phyloP scores from a whole-genome alignment of 2,329 filamentous ascomycete species.

The Thermothelomyces thermophilus region DNA sequence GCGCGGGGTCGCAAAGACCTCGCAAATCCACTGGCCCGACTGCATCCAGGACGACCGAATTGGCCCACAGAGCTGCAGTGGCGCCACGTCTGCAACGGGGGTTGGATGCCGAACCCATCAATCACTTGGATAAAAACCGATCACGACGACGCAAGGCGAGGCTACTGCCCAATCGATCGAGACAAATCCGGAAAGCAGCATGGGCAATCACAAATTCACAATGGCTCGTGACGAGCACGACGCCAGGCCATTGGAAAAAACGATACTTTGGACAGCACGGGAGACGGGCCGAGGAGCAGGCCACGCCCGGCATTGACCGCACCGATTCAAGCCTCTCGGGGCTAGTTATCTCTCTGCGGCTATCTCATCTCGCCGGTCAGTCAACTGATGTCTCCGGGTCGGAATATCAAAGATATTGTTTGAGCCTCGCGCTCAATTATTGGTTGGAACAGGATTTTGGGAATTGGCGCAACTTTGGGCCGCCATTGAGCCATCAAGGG shows the following conservation, averaged over 20 bases:
- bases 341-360: background rate
- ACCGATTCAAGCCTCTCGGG: background rate
- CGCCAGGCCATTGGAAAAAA: background rate
- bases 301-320: background rate
- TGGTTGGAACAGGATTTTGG: conserved; percentile 11
- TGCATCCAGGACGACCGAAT: conserved; percentile 31
- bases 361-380: background rate
- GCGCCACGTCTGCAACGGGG: conserved; percentile 34
- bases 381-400: too few relatives aligned
- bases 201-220: conserved; percentile 10
- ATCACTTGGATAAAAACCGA: conserved; percentile 15
- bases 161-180: conserved; percentile 14
- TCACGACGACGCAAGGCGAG: conserved; percentile 26
- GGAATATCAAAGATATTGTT: conserved; percentile 4
- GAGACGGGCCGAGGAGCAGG: background rate
- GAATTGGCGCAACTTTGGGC: conserved; percentile 21
- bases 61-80: conserved; percentile 31
- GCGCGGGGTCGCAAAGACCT: conserved; percentile 28
- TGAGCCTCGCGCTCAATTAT: conserved; percentile 12
- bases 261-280: background rate
- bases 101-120: conserved; percentile 12
- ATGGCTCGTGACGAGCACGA: conserved; percentile 2
- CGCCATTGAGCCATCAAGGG: conserved; percentile 14
- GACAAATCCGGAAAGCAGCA: background rate
- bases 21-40: conserved; percentile 34